phyloP scores from a whole-genome alignment of 495 filamentous ascomycete genomes.

The Astrothelium subdiscretum region DNA sequence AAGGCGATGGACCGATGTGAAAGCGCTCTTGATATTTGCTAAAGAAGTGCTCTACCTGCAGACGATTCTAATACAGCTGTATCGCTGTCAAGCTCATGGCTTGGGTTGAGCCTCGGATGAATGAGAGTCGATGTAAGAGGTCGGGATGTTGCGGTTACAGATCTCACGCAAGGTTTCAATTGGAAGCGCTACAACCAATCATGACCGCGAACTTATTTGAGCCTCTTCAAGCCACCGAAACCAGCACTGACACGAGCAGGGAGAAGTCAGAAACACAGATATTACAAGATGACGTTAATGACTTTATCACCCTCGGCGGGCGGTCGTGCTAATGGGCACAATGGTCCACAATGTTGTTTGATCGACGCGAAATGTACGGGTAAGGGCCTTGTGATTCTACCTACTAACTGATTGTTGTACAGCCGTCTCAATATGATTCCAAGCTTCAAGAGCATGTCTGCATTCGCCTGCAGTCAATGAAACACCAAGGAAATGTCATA shows the following conservation, averaged over 20 bases:
- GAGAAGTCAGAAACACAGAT: not conserved
- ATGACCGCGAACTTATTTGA: not conserved
- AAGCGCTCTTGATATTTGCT: not conserved
- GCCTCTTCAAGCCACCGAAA: not conserved
- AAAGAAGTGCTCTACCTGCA: not conserved
- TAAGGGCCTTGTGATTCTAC: not conserved
- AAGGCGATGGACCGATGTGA: too few relatives aligned
- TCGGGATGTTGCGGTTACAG: not conserved
- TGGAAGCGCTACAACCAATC: not conserved
- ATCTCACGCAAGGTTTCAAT: not conserved
- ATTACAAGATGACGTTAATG: not conserved
- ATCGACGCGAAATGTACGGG: not conserved
- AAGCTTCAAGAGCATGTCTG: not conserved
- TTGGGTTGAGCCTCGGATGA: not conserved
- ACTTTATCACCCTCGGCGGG: not conserved
- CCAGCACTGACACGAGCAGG: not conserved
- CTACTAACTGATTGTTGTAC: not conserved
- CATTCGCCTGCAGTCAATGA: not conserved
- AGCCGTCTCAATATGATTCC: not conserved
- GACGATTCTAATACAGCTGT: not conserved
- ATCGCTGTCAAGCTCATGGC: too few relatives aligned
- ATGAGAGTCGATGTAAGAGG: not conserved
- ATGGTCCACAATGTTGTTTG: not conserved
- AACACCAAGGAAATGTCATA: not conserved
- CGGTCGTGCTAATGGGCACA: not conserved